Base-by-base conservation (phyloP, 805 yeast genomes). In the Priceomyces haplophilus region DNA sequence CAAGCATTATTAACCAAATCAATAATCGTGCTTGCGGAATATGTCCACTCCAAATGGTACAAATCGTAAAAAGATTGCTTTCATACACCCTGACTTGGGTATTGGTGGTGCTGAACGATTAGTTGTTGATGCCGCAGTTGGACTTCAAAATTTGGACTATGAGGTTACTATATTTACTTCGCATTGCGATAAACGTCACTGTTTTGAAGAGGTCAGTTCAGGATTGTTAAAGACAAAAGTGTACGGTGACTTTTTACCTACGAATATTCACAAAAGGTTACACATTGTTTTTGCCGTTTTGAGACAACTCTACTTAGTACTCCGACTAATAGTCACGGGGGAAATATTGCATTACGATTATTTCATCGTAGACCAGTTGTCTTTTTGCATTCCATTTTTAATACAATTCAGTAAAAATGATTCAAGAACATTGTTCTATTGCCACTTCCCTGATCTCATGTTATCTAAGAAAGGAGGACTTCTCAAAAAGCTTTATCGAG, bases 51-150 rank as follows among this genome's bases (percentile, higher is more conserved):
- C 8, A n/a, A 27, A 27, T 5, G 31, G 31, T 10, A 15, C 8
- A 27, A 27, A 15, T 11, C 15, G 21, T n/a, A 52, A 44, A 74
- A 80, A 72, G 46, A 75, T 91, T 27, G 97, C 97, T 1, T 87
- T 93, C 53, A 65, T 93, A 3, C 99, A 93, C 58, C 99, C 99
- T 0, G 99, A 93, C 65, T 67, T 93, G 41, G 99, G 99, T 0
- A 91, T 91, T 44, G 99, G 85, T 4, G 99, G 99, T 3, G 99
- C 99, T 1, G 99, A 93, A 59, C 73, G 99, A 45, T 73, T 95
- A n/a, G 89, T 93, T 1, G 96, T 93, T 1, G 99, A 93, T 64
- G 89, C 95, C 2, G 99, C 98, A 0, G 69, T 88, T 3, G 96
- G 96, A 0, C 66, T 93, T 20, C 88, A 91, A 56, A 73, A 79